Base-by-base conservation (phyloP, 192 early-diverging fungal genomes). In the Kappamyces sp. region DNA sequence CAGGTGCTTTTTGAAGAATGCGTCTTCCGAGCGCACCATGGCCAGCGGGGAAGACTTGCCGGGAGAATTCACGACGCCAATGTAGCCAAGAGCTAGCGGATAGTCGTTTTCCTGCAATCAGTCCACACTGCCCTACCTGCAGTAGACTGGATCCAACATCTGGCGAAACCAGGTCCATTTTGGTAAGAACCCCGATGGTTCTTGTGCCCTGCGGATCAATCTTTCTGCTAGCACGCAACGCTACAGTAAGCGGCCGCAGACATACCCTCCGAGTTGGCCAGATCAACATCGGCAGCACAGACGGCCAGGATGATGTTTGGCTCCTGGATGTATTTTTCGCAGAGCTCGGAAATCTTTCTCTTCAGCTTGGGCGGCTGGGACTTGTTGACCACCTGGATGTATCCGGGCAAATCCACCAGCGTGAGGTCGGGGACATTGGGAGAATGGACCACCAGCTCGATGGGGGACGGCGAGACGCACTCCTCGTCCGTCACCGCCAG, bases 271-370 rank as follows among this genome's bases (percentile, higher is more conserved):
- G 94, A 98, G 78, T 99, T 99, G 64, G 96, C 96, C 40, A 99
- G 73, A 78, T 99, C 96, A 7, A 89, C 89, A 72, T 96, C 96
- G 22, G 94, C 96, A 8, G 94, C 88, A 34, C 90, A 96, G 8
- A 99, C 96, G 0, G 96, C 92, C 43, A 99, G 75, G 63, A 99
- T 96, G 62, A 99, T 96, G 66, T 94, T 99, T 38, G 91, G 91
- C 67, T 99, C 96, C 40, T 79, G 81, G 71, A 96, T 95, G 62
- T 99, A 98, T 59, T 91, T 84, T 54, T 91, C 66, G 57, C 96
- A 86, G 83, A 99, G 91, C 35, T 98, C 94, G 50, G 88, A 77
- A 59, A 99, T 99, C 70, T 96, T 94, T 63, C 86, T 88, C 64
- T 98, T 94, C 64, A 99, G 91, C 57, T 92, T 89, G 58, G 87